These are phyloP conservation scores for Gastrolobium bilobum DNA, from an alignment of 306 rosid species.

Conservation along the genomic window DNA sequence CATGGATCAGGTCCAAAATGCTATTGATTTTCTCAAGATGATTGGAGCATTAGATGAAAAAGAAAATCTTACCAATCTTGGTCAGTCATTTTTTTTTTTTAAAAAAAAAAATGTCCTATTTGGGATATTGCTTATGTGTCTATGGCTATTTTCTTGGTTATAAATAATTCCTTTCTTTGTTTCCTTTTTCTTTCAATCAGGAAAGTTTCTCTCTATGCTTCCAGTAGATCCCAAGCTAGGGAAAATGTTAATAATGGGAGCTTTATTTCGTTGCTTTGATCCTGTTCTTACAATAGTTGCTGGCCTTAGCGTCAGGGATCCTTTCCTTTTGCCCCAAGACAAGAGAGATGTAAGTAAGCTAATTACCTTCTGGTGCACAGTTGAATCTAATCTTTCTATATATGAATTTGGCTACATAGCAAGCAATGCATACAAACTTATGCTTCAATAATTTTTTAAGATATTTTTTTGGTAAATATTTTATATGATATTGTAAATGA, in stretches of 20 bases:
- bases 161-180: slow-evolving; percentile 31
- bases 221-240: slow-evolving; percentile 99
- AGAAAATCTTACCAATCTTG: slow-evolving; percentile 86
- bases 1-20: slow-evolving; percentile 89
- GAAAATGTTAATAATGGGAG: slow-evolving; percentile 97
- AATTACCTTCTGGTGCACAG: slow-evolving; percentile 43
- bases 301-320: slow-evolving; percentile 97
- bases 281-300: slow-evolving; percentile 95
- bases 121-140: slow-evolving; percentile 2
- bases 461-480: slow-evolving; percentile 14
- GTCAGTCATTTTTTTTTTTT: slow-evolving; percentile 60
- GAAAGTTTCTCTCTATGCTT: slow-evolving; percentile 89
- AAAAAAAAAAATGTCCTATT: background rate
- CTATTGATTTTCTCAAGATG: slow-evolving; percentile 88
- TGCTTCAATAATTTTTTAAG: slow-evolving; percentile 9
- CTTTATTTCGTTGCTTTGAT: slow-evolving; percentile 95
- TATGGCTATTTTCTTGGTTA: slow-evolving; percentile 29
- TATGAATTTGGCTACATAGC: slow-evolving; percentile 40
- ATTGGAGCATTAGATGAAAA: slow-evolving; percentile 93
- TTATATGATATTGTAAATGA: slow-evolving; percentile 24
- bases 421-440: slow-evolving; percentile 27
- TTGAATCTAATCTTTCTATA: slow-evolving; percentile 29
- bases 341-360: slow-evolving; percentile 82
- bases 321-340: slow-evolving; percentile 97
- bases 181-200: slow-evolving; percentile 56